Conservation (phyloP, 2,329 filamentous ascomycete species). For the Venturia carpophila region DNA sequence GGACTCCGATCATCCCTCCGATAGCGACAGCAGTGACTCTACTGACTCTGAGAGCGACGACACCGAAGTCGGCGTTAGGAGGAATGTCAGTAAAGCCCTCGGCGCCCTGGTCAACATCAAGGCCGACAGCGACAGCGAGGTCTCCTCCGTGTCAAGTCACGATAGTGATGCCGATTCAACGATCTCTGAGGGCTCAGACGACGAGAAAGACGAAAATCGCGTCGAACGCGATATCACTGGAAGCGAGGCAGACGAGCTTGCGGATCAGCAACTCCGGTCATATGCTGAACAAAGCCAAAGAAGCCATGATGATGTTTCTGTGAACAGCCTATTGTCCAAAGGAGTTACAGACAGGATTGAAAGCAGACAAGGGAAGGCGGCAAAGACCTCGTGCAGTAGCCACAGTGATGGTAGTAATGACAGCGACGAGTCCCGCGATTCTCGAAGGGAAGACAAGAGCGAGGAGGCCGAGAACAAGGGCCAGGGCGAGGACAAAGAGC, state of each 20-base stretch:
- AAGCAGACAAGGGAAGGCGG: background rate
- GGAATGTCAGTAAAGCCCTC: background rate
- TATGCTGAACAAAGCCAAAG: background rate
- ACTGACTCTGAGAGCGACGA: background rate
- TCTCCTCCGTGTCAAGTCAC: background rate
- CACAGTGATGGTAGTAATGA: background rate
- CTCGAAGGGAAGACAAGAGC: background rate
- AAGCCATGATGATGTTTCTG: background rate
- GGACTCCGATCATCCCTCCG: background rate
- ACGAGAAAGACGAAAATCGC: background rate
- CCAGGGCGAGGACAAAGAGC: background rate
- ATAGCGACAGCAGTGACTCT: constrained; percentile 4
- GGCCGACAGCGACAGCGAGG: background rate
- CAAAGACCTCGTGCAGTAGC: background rate
- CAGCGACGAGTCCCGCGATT: background rate
- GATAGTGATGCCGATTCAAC: background rate
- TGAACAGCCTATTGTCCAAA: background rate
- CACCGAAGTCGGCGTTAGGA: background rate
- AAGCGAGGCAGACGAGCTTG: constrained; percentile 1
- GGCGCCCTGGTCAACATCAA: background rate
- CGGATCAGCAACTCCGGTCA: constrained; percentile 6
- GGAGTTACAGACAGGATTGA: background rate
- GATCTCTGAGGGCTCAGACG: background rate
- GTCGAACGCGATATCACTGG: background rate
- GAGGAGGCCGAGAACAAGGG: background rate